These are phyloP conservation scores for Naematelia encephala DNA, from an alignment of 768 basidiomycete genomes.

Conservation along the genomic window DNA sequence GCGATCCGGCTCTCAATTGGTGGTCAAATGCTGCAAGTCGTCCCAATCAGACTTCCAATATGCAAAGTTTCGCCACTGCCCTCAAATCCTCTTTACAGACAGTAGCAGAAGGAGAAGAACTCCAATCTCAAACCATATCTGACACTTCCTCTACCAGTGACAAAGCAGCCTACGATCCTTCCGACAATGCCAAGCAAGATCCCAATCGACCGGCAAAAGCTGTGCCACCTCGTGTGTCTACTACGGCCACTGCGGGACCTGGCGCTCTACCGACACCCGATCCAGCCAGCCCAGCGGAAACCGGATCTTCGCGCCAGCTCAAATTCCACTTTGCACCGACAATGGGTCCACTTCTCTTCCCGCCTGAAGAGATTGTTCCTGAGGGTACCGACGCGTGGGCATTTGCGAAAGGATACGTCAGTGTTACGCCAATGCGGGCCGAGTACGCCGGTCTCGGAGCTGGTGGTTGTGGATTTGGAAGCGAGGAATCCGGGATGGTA, in stretches of 20 bases:
- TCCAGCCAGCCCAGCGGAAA: constrained; percentile 8
- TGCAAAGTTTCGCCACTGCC: not conserved
- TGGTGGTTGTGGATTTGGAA: constrained; percentile 21
- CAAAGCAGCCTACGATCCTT: constrained; percentile 24
- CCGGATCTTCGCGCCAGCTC: constrained; percentile 44
- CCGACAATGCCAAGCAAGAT: constrained; percentile 12
- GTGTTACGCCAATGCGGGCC: constrained; percentile 32
- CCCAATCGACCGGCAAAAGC: constrained; percentile 16
- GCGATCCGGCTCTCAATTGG: not conserved
- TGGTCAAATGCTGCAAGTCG: not conserved
- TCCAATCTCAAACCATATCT: no score
- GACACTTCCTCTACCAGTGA: not conserved
- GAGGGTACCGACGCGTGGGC: constrained; percentile 67
- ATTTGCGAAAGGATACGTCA: constrained; percentile 39
- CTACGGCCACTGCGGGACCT: constrained; percentile 34
- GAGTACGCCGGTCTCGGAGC: constrained; percentile 22
- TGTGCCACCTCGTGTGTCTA: constrained; percentile 8
- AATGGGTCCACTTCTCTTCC: constrained; percentile 65
- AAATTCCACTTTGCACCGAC: constrained; percentile 74
- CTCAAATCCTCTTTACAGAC: not conserved
- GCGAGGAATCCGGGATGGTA: constrained; percentile 9
- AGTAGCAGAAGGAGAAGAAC: not conserved
- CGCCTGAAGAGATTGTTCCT: constrained; percentile 61
- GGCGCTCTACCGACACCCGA: constrained; percentile 33
- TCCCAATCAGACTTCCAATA: not conserved